phyloP scores from a whole-genome alignment of 306 rosid species.

The Vicia faba region DNA sequence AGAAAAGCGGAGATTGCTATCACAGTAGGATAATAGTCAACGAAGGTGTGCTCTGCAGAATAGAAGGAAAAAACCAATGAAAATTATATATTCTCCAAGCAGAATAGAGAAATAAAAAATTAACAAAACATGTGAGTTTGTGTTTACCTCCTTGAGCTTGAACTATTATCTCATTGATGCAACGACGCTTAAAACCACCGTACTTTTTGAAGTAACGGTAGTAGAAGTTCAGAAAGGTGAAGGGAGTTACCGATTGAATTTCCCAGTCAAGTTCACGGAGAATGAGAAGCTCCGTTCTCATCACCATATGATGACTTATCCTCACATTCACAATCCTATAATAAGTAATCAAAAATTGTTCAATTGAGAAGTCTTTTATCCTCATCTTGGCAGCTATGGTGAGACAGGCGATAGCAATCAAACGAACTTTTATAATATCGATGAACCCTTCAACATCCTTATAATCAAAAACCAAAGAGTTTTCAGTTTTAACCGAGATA shows the following conservation, averaged over 20 bases:
- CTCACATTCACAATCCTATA: too few species aligned
- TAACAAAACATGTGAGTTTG: neutral
- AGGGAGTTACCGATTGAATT: conserved; percentile 26
- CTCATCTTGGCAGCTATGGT: conserved; percentile 33
- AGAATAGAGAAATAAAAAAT: neutral
- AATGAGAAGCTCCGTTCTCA: conserved; percentile 6
- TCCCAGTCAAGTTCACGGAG: conserved; percentile 20
- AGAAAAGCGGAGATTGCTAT: conserved; percentile 29
- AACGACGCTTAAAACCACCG: conserved; percentile 33
- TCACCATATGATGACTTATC: neutral
- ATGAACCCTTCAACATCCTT: neutral
- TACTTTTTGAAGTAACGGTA: neutral
- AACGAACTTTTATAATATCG: neutral
- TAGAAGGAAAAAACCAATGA: neutral
- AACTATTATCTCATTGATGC: conserved; percentile 35
- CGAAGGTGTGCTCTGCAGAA: neutral
- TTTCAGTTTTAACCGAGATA: neutral
- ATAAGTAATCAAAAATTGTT: conserved; percentile 9
- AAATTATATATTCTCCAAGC: neutral
- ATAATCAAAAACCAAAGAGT: neutral
- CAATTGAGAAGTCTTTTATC: neutral
- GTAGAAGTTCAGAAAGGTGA: conserved; percentile 26
- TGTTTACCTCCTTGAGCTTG: conserved; percentile 38
- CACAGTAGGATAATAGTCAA: conserved; percentile 1
- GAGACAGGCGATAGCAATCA: conserved; percentile 23